Evolutionary conservation across 164 flowering plant genomes (phyloP).

Genomic region (Chimonanthus salicifolius): DNA sequence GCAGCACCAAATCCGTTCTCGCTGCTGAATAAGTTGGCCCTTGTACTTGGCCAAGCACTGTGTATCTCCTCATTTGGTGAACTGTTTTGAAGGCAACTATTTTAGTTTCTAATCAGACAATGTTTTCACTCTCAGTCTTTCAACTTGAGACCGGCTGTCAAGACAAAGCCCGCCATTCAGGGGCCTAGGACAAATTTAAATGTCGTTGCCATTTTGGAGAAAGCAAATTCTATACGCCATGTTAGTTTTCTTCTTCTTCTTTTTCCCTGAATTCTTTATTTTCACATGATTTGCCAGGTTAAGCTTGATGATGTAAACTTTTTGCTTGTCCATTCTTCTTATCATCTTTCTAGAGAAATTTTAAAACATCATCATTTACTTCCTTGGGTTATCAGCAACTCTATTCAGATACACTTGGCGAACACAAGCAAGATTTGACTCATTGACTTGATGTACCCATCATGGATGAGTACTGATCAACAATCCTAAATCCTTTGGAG

Average conservation of each 20-base stretch:
- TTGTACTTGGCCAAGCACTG: too few species aligned
- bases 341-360: too few species aligned
- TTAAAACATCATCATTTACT: too few species aligned
- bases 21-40: too few species aligned
- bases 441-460: not conserved
- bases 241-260: constrained; percentile 17
- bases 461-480: not conserved
- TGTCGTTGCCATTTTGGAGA: constrained; percentile 95
- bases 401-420: not conserved
- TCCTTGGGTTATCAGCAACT: too few species aligned
- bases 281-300: too few species aligned
- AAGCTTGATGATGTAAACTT: too few species aligned
- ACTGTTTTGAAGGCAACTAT: not conserved
- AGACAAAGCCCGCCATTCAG: constrained; percentile 60
- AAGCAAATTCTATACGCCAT: constrained; percentile 96
- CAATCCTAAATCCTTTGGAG: too few species aligned
- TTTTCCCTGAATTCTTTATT: too few species aligned
- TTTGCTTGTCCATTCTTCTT: too few species aligned
- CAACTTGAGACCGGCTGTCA: constrained; percentile 74
- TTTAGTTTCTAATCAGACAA: not conserved
- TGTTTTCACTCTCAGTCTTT: constrained; percentile 51
- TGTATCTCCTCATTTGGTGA: too few species aligned
- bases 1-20: too few species aligned
- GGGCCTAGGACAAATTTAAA: constrained; percentile 82
- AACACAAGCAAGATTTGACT: not conserved